A percentile compares a stretch with the other conserved stretches of the same genome.
Evolutionary conservation across 2,329 filamentous ascomycete genomes (phyloP).

Genomic region (Aspergillus pseudoterreus): DNA sequence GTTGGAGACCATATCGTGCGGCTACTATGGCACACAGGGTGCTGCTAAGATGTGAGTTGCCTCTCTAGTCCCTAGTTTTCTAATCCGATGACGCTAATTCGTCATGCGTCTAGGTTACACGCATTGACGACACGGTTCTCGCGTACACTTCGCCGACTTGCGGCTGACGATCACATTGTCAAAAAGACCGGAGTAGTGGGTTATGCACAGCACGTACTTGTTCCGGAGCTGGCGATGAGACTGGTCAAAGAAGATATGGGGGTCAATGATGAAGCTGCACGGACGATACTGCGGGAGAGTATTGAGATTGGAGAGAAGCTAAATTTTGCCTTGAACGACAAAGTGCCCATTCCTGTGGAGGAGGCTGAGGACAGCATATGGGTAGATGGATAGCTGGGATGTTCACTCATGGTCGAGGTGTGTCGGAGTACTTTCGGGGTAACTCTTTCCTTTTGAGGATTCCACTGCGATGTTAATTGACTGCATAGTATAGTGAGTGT

Average conservation of each 20-base stretch:
- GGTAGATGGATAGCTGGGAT: not conserved
- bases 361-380: not conserved
- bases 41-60: constrained; percentile 63
- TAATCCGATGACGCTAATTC: too few relatives aligned
- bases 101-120: constrained; percentile 39
- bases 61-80: not conserved
- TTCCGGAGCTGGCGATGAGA: constrained; percentile 62
- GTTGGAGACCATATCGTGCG: constrained; percentile 60
- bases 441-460: too few relatives aligned
- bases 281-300: constrained; percentile 62
- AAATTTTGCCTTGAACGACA: constrained; percentile 61
- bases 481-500: not conserved
- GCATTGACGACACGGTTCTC: constrained; percentile 61
- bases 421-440: too few relatives aligned
- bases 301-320: constrained; percentile 64
- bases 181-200: constrained; percentile 62
- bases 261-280: constrained; percentile 44
- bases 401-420: too few relatives aligned
- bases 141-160: constrained; percentile 57
- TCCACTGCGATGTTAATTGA: not conserved
- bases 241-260: constrained; percentile 59
- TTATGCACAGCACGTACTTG: constrained; percentile 71
- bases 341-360: constrained; percentile 34
- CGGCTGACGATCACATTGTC: constrained; percentile 62
- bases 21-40: constrained; percentile 80